These are phyloP conservation scores for Pulicaria dysenterica DNA, from an alignment of 129 eudicot species.

Conservation along the genomic window DNA sequence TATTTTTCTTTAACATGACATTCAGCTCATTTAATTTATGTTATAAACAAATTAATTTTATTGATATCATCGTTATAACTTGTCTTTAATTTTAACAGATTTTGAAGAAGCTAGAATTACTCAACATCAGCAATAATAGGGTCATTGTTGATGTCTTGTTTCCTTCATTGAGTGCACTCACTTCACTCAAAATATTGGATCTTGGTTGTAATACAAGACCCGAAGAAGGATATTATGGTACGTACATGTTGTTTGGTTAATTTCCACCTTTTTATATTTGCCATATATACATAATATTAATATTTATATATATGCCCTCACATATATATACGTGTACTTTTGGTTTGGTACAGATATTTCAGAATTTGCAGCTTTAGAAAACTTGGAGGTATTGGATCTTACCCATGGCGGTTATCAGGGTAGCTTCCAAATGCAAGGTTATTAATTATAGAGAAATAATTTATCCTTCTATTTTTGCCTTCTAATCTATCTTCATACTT, in stretches of 20 bases:
- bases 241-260: conserved; percentile 1
- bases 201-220: neutral
- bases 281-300: neutral
- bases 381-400: conserved; percentile 27
- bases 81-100: neutral
- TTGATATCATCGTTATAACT: neutral
- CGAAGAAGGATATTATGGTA: neutral
- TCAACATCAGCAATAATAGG: neutral
- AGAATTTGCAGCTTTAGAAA: conserved; percentile 25
- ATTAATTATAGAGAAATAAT: too few species aligned
- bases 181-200: conserved; percentile 13
- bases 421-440: conserved; percentile 20
- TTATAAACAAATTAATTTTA: neutral
- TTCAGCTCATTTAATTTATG: neutral
- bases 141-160: neutral
- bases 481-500: too few species aligned
- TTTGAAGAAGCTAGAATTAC: conserved; percentile 18
- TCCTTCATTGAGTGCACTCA: conserved; percentile 15
- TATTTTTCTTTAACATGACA: neutral
- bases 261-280: neutral
- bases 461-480: too few species aligned
- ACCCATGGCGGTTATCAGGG: neutral
- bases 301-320: neutral
- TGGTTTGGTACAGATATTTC: neutral
- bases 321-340: too few species aligned